phyloP scores from a whole-genome alignment of 179 eudicot genomes.

The Beta lomatogona region DNA sequence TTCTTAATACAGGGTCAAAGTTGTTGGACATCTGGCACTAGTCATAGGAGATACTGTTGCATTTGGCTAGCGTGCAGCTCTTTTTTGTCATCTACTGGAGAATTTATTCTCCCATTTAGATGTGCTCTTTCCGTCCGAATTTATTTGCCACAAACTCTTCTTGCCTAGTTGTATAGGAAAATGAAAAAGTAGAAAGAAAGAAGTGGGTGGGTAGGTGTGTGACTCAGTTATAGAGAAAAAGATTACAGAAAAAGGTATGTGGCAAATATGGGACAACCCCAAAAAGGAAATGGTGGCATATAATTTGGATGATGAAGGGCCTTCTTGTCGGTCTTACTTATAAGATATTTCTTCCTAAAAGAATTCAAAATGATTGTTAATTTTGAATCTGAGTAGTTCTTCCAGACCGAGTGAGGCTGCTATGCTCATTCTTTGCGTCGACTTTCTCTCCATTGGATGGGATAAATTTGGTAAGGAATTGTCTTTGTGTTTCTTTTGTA shows the following conservation, averaged over 20 bases:
- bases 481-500: slow-evolving; percentile 30
- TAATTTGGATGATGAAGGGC: too few relatives aligned
- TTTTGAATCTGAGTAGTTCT: neutral
- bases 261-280: too few relatives aligned
- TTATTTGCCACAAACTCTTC: too few relatives aligned
- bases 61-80: neutral
- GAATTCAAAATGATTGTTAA: neutral
- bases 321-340: neutral
- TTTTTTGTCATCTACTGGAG: neutral
- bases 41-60: neutral
- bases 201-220: too few relatives aligned
- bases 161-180: too few relatives aligned
- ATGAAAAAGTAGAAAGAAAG: too few relatives aligned
- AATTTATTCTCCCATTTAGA: neutral
- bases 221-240: too few relatives aligned
- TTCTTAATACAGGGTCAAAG: too few relatives aligned
- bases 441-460: neutral
- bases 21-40: too few relatives aligned
- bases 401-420: neutral
- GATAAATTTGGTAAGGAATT: slow-evolving; percentile 9
- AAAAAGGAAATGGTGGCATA: too few relatives aligned
- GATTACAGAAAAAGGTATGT: too few relatives aligned
- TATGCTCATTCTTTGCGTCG: neutral
- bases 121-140: neutral
- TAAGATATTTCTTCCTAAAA: neutral